These are phyloP conservation scores for Xenosphaeropsis pyriputrescens DNA, from an alignment of 2,329 filamentous ascomycete genomes.

Conservation along the genomic window DNA sequence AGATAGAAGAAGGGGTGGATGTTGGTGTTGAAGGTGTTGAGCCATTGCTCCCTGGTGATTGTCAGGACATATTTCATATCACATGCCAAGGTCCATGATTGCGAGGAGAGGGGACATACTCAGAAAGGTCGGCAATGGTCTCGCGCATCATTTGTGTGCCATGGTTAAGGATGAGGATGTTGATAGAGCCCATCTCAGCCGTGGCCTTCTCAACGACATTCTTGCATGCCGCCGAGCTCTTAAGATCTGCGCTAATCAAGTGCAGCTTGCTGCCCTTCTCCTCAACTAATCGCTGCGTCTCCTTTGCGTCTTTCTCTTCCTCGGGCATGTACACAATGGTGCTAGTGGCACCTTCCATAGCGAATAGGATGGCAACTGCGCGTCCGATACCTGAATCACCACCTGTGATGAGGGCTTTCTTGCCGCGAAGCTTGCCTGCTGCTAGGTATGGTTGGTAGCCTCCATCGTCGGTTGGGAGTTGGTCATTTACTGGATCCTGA, in stretches of 20 bases:
- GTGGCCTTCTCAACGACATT: conserved; percentile 53
- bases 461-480: conserved; percentile 53
- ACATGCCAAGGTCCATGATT: too few relatives aligned
- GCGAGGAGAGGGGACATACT: conserved; percentile 34
- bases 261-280: conserved; percentile 50
- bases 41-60: conserved; percentile 53
- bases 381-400: conserved; percentile 71
- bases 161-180: conserved; percentile 64
- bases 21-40: conserved; percentile 68
- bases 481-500: conserved; percentile 42
- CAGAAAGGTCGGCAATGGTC: conserved; percentile 55
- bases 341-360: conserved; percentile 65
- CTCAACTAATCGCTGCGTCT: conserved; percentile 59
- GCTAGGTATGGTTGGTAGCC: conserved; percentile 58
- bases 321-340: conserved; percentile 61
- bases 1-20: conserved; percentile 74
- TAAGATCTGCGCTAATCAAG: conserved; percentile 49
- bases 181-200: conserved; percentile 50
- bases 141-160: conserved; percentile 62
- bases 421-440: conserved; percentile 61
- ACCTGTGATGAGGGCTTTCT: conserved; percentile 67
- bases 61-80: conserved; percentile 6
- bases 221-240: conserved; percentile 51
- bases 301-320: conserved; percentile 62
- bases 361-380: conserved; percentile 61